These are phyloP conservation scores for Cyathus striatus DNA, from an alignment of 768 basidiomycete species.

Conservation along the genomic window DNA sequence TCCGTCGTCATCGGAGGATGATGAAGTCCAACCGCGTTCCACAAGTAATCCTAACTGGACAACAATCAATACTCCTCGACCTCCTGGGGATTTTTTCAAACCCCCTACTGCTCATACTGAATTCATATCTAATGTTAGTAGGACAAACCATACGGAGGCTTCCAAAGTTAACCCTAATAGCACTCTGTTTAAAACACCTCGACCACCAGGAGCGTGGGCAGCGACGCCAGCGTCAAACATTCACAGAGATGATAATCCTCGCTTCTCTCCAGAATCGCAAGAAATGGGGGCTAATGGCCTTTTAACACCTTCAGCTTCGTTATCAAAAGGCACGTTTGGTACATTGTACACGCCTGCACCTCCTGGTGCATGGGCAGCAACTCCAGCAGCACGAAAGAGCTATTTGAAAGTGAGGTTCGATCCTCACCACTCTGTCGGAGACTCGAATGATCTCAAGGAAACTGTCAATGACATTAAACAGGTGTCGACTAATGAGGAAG, in stretches of 20 bases:
- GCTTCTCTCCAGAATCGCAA: neutral
- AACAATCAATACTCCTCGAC: conserved; percentile 34
- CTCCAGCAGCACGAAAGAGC: conserved; percentile 54
- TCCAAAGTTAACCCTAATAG: conserved; percentile 9
- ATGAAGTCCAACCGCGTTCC: conserved; percentile 12
- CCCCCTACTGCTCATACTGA: neutral
- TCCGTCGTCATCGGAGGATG: conserved; percentile 35
- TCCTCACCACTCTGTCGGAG: neutral
- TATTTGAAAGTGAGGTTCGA: conserved; percentile 74
- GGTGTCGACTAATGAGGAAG: no score
- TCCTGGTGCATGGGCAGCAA: conserved; percentile 63
- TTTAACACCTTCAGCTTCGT: conserved; percentile 43
- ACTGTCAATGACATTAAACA: no score
- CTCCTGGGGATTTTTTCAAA: conserved; percentile 24
- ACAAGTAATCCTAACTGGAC: conserved; percentile 10
- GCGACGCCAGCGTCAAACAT: conserved; percentile 20
- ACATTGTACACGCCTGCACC: conserved; percentile 58
- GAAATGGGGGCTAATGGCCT: conserved; percentile 10
- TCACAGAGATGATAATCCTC: no score
- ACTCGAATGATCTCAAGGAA: neutral
- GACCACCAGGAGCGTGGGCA: conserved; percentile 36
- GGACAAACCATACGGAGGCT: no score
- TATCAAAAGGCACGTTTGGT: conserved; percentile 42
- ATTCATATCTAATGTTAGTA: no score
- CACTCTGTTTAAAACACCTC: conserved; percentile 36